These are phyloP conservation scores for Russula dissimulans DNA, from an alignment of 768 basidiomycete genomes.

Conservation along the genomic window DNA sequence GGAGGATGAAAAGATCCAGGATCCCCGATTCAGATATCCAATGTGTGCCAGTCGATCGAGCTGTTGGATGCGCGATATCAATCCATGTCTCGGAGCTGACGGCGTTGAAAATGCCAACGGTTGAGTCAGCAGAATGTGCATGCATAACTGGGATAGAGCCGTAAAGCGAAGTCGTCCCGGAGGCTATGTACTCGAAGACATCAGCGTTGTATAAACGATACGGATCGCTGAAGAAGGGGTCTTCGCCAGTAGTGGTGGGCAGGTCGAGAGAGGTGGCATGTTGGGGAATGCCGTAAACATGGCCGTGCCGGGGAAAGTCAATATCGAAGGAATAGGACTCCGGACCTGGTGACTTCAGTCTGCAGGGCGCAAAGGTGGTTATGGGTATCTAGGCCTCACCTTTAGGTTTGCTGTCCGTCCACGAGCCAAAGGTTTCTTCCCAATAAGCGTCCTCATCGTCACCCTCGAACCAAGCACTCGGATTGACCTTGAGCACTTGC, in stretches of 20 bases:
- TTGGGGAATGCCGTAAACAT: slow-evolving; percentile 94
- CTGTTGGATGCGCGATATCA: slow-evolving; percentile 65
- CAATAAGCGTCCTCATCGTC: slow-evolving; percentile 76
- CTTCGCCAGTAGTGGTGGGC: slow-evolving; percentile 77
- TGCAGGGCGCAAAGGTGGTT: background rate
- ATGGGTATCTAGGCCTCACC: slow-evolving; percentile 37
- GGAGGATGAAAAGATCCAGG: slow-evolving; percentile 86
- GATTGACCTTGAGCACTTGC: slow-evolving; percentile 43
- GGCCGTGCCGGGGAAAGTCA: slow-evolving; percentile 82
- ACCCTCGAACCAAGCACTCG: slow-evolving; percentile 81
- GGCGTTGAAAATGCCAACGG: slow-evolving; percentile 84
- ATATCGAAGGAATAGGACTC: slow-evolving; percentile 91
- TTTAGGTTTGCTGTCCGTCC: slow-evolving; percentile 94
- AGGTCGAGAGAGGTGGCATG: slow-evolving; percentile 87
- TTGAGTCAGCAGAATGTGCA: slow-evolving; percentile 79
- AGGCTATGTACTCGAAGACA: slow-evolving; percentile 91
- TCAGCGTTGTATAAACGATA: slow-evolving; percentile 94
- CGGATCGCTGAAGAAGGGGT: slow-evolving; percentile 73
- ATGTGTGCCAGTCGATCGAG: slow-evolving; percentile 75
- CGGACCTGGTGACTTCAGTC: slow-evolving; percentile 52
- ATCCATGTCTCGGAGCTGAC: slow-evolving; percentile 92
- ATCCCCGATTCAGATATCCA: slow-evolving; percentile 99
- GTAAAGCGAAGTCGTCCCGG: slow-evolving; percentile 73
- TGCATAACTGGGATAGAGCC: slow-evolving; percentile 91
- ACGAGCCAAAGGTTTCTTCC: slow-evolving; percentile 80